A percentile compares a stretch with the other conserved stretches of the same genome.
Evolutionary conservation across 139 green algal genomes (phyloP).

Genomic region (Chlorella sorokiniana): DNA sequence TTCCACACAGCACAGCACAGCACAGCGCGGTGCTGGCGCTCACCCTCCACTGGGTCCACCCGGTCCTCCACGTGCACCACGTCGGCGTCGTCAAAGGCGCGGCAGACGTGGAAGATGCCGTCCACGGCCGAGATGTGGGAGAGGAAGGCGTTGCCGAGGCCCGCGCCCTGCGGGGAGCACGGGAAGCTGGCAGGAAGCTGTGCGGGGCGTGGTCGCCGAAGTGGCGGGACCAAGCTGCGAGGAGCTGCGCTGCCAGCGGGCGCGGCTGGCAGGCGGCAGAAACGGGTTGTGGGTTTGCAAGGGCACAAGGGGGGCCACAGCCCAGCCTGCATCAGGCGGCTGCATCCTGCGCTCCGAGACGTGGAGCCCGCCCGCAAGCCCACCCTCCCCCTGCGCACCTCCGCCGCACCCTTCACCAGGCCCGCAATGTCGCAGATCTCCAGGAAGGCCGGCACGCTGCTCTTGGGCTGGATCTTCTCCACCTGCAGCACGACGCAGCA

Average conservation of each 20-base stretch:
- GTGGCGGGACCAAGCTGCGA: too few species aligned
- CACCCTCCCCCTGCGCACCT: too few species aligned
- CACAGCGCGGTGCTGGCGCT: too few species aligned
- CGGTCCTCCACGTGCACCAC: conserved; percentile 93
- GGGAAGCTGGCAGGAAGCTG: not conserved
- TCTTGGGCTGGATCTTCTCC: conserved; percentile 35
- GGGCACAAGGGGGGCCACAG: too few species aligned
- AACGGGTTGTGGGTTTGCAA: too few species aligned
- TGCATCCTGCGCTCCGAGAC: too few species aligned
- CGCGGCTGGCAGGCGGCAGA: too few species aligned
- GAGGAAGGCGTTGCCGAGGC: conserved; percentile 98
- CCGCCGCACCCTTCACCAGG: conserved; percentile 84
- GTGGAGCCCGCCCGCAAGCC: too few species aligned
- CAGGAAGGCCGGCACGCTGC: conserved; percentile 84
- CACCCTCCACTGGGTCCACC: conserved; percentile 89
- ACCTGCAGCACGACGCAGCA: not conserved
- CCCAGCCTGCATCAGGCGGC: too few species aligned
- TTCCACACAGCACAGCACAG: too few species aligned
- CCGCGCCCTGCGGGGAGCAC: conserved; percentile 80
- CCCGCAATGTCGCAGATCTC: conserved; percentile 98
- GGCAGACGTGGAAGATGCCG: conserved; percentile 98
- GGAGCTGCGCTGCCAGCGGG: too few species aligned
- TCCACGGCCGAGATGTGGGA: conserved; percentile 95
- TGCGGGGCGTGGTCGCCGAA: not conserved
- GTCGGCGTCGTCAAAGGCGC: conserved; percentile 89